Conservation (phyloP, 164 flowering plant genomes). For the Liquidambar formosana region DNA sequence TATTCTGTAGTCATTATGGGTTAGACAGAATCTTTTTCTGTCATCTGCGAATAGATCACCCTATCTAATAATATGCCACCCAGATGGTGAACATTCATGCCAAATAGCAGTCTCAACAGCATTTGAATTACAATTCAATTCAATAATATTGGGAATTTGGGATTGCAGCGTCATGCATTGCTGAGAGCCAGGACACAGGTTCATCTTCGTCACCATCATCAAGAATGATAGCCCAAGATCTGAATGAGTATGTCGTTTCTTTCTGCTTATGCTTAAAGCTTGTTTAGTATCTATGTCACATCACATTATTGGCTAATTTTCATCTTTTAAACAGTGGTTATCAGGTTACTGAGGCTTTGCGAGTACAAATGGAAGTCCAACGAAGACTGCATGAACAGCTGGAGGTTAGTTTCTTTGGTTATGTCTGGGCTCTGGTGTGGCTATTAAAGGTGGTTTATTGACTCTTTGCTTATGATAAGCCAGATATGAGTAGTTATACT, state of each 20-base stretch:
- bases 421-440: background rate
- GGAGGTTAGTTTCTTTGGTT: conserved; percentile 53
- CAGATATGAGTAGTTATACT: background rate
- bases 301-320: conserved; percentile 1
- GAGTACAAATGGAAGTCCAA: conserved; percentile 97
- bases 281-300: background rate
- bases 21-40: background rate
- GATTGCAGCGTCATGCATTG: conserved; percentile 67
- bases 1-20: background rate
- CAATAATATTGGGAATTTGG: conserved; percentile 4
- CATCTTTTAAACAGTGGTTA: conserved; percentile 48
- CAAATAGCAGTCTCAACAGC: background rate
- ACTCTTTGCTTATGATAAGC: background rate
- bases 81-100: background rate
- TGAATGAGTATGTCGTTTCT: conserved; percentile 68
- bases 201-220: conserved; percentile 66
- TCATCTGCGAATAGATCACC: background rate
- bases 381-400: conserved; percentile 88
- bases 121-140: background rate
- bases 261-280: background rate
- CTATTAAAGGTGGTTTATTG: background rate
- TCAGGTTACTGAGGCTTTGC: conserved; percentile 94
- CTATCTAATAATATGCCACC: background rate
- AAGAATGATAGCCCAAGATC: conserved; percentile 65
- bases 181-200: conserved; percentile 71